A percentile compares a stretch with the other conserved stretches of the same genome.
Conservation (phyloP, 2,329 filamentous ascomycete species). For the Metarhizium rileyi region DNA sequence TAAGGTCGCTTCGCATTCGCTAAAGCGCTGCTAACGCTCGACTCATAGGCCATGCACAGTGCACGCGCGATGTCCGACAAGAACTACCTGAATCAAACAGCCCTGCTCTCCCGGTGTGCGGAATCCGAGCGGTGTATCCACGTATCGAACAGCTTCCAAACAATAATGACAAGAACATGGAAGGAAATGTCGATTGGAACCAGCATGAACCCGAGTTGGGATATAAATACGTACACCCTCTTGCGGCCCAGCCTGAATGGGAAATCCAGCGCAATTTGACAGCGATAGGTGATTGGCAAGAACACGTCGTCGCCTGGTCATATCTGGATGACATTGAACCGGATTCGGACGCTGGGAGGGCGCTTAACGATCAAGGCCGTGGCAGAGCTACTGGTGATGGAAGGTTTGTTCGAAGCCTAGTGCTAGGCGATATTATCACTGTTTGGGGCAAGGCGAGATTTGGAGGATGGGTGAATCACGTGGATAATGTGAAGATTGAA, state of each 20-base stretch:
- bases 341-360: constrained; percentile 28
- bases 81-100: constrained; percentile 11
- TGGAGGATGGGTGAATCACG: constrained; percentile 40
- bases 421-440: constrained; percentile 51
- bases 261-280: constrained; percentile 40
- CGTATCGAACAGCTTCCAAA: constrained; percentile 9
- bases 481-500: constrained; percentile 41
- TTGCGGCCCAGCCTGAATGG: constrained; percentile 24
- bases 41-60: constrained; percentile 18
- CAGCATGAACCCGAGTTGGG: constrained; percentile 10
- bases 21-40: constrained; percentile 2
- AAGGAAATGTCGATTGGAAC: not conserved
- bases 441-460: constrained; percentile 53
- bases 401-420: constrained; percentile 44
- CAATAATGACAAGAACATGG: not conserved
- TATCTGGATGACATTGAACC: constrained; percentile 38
- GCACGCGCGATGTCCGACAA: constrained; percentile 20
- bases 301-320: constrained; percentile 44
- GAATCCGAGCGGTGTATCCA: constrained; percentile 28
- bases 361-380: constrained; percentile 33
- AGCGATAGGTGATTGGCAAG: constrained; percentile 22
- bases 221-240: constrained; percentile 26
- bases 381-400: constrained; percentile 42
- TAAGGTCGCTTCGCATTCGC: not conserved
- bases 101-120: constrained; percentile 22